Evolutionary conservation across 1,284 basidiomycete species (phyloP), one percentile per base, ranked within the genome.

Genomic region (Malassezia caprae): DNA sequence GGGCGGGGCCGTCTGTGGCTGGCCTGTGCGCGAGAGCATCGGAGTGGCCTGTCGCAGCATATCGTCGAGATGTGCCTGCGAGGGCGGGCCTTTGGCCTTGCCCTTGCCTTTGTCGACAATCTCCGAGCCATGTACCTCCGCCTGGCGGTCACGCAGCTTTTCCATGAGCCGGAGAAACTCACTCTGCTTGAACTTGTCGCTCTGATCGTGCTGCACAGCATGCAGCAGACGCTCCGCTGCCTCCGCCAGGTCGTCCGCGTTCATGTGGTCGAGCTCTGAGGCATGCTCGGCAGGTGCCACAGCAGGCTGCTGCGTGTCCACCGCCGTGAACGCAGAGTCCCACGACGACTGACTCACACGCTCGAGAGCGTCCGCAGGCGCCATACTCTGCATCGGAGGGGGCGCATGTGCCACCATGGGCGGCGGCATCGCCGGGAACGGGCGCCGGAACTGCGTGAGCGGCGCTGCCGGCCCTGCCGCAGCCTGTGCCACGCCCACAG

Each of bases 181-280:
- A 75, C 88, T 91, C 48, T 90, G 82, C 72, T 84, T 81, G 72
- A 96, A 90, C 75, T 96, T 96, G 40, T 84, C 82, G 69, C 88
- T 90, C 61, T 67, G 61, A 27, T 82, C 79, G 27, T 84, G 80
- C 53, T 68, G 64, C 11, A 78, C 72, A 8, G 73, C 69, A 4
- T 69, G 59, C 44, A 77, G 67, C 1, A 78, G 65, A 21, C 65
- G 60, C 19, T 73, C 75, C 10, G 76, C 76, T 2, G 76, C 76
- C 35, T 65, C 61, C 1, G 76, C 75, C 34, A 77, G 68, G 19
- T 69, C 67, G 45, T 77, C 76, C 13, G 60, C 61, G 43, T 63
- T 65, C 40, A 53, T 56, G 4, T 59, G 52, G 43, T 62, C 58
- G 11, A 58, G 37, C 17, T 59, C 49, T 21, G 40, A 19, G 10